Evolutionary conservation across 1,139 yeast species (phyloP), one percentile per base, ranked within the genome.

Genomic region (Zygosaccharomyces pseudobailii): DNA sequence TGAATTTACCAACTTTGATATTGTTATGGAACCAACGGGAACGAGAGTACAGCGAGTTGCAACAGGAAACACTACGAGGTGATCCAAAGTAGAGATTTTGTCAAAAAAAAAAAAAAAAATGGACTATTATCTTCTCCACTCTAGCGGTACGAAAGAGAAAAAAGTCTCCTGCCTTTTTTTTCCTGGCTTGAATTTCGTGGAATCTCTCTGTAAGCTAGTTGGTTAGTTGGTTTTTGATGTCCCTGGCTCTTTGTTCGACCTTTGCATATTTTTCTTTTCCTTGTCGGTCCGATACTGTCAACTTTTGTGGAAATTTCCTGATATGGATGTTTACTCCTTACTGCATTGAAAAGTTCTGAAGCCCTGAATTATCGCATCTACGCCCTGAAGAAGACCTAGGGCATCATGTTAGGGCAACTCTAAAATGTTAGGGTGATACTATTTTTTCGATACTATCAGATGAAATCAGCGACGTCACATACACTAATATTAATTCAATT

Each of bases 221-320:
- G 32, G 41, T 38, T 27, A 38, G 41, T 28, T 27, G 24, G n/a
- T 38, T 30, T 24, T 30, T 30, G 33, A 30, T 30, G 19, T 4
- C 19, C 6, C 13, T 30, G 33, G 9, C 27, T 24, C 40, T 38
- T 28, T 3, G 22, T 28, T 38, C 41, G 24, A 38, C 19, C 30
- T 21, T 38, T 20, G 25, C 20, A 28, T 27, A 13, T 38, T 38
- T 23, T 35, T 28, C 22, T 13, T 38, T 20, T 28, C 41, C 6
- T 5, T 21, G n/a, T 38, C 5, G 41, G 41, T 38, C 24, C 41
- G 32, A 22, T 27, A 27, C 30, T 21, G 22, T 23, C 21, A 36
- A 24, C 25, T 28, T 38, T 38, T 38, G 41, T 38, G 41, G 41
- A 38, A 28, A 27, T 38, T 38, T 28, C 41, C 41, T 17, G 13